A percentile compares a stretch with the other conserved stretches of the same genome.
These are phyloP conservation scores for Elsinoe perseae DNA, from an alignment of 2,329 filamentous ascomycete species.

Conservation along the genomic window DNA sequence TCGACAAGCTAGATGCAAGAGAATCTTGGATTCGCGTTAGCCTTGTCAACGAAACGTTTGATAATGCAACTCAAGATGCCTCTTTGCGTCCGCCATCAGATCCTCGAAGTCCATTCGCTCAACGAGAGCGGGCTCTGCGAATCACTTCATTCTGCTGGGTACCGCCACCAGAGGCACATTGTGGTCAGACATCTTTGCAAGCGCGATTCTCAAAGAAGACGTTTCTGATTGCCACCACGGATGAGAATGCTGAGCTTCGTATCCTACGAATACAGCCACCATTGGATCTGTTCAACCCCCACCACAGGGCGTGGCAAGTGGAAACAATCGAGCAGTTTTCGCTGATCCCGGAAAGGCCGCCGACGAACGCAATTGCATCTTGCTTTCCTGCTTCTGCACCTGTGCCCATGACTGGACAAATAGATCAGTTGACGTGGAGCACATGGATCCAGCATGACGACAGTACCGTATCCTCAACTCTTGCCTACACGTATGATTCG, in stretches of 20 bases:
- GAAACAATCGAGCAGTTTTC: background rate
- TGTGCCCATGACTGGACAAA: slow-evolving; percentile 15
- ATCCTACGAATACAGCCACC: slow-evolving; percentile 34
- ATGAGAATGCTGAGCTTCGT: slow-evolving; percentile 36
- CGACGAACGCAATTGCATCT: background rate
- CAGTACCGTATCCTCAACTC: slow-evolving; percentile 24
- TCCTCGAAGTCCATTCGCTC: background rate
- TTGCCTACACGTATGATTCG: slow-evolving; percentile 28
- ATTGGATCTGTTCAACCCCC: slow-evolving; percentile 24
- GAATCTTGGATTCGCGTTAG: slow-evolving; percentile 45
- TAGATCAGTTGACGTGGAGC: slow-evolving; percentile 34
- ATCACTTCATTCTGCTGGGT: slow-evolving; percentile 12
- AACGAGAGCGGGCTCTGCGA: background rate
- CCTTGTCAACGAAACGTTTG: slow-evolving; percentile 46
- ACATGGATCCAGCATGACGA: slow-evolving; percentile 28
- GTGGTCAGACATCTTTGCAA: background rate
- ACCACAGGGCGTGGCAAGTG: slow-evolving; percentile 18
- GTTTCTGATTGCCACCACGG: slow-evolving; percentile 38
- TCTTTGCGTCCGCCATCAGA: background rate
- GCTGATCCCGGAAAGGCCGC: background rate
- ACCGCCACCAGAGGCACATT: background rate
- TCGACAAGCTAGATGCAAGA: slow-evolving; percentile 35
- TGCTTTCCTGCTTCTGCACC: background rate
- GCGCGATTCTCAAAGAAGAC: background rate
- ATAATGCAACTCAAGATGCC: slow-evolving; percentile 17